Conservation (phyloP, 805 yeast species). For the Saturnispora kantuleensis region DNA sequence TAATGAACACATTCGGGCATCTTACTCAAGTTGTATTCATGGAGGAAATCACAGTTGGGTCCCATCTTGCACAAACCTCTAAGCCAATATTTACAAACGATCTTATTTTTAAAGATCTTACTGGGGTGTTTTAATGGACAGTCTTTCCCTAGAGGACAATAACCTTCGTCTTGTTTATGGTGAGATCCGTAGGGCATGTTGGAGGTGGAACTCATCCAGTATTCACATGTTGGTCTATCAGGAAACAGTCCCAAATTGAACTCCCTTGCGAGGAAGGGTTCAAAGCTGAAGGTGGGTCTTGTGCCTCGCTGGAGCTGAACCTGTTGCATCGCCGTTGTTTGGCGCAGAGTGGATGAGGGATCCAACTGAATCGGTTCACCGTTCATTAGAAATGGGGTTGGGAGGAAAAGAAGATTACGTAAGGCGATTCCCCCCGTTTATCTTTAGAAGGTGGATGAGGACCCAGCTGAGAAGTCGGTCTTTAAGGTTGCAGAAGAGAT, state of each 20-base stretch:
- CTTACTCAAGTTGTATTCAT: constrained; percentile 85
- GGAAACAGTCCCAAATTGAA: constrained; percentile 79
- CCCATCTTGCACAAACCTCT: constrained; percentile 96
- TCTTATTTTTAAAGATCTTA: constrained; percentile 54
- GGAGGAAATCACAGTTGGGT: constrained; percentile 91
- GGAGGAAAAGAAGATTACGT: background rate
- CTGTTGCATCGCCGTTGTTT: constrained; percentile 14
- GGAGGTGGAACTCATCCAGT: constrained; percentile 47
- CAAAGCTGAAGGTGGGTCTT: constrained; percentile 44
- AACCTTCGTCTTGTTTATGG: constrained; percentile 13
- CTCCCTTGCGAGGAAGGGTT: constrained; percentile 71
- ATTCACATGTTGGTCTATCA: constrained; percentile 80
- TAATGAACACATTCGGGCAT: constrained; percentile 96
- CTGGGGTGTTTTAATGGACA: constrained; percentile 80
- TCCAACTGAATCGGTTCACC: constrained; percentile 3
- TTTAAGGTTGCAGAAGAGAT: background rate
- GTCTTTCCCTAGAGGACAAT: constrained; percentile 76
- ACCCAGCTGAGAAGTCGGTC: background rate
- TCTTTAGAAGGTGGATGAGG: background rate
- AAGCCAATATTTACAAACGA: constrained; percentile 97
- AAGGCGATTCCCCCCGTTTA: background rate
- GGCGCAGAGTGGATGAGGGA: constrained; percentile 11
- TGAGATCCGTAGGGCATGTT: constrained; percentile 4
- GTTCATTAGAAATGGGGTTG: background rate
- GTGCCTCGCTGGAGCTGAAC: constrained; percentile 8